phyloP scores from a whole-genome alignment of 108 stramenopile genomes.

The Pseudonitzschia pungens region DNA sequence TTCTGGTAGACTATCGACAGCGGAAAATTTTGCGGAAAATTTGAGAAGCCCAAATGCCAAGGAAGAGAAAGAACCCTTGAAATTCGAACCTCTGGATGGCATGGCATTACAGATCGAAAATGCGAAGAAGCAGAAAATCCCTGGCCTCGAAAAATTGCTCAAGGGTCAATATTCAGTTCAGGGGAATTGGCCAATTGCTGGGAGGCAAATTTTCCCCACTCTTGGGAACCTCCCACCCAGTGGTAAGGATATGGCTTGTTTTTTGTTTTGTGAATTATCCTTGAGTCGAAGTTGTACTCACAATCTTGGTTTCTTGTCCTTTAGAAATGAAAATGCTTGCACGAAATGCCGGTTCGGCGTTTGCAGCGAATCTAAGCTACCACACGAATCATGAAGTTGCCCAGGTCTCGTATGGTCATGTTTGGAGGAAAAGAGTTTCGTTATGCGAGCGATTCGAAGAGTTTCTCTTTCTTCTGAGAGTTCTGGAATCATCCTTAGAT shows the following conservation, averaged over 20 bases:
- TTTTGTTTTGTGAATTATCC: not conserved
- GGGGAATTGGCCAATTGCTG: slow-evolving; percentile 59
- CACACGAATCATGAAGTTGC: slow-evolving; percentile 76
- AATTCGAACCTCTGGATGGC: slow-evolving; percentile 5
- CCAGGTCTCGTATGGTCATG: slow-evolving; percentile 58
- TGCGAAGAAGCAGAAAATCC: slow-evolving; percentile 23
- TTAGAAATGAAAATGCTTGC: slow-evolving; percentile 52
- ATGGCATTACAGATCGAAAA: slow-evolving; percentile 18
- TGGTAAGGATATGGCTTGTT: not conserved
- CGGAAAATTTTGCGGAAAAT: not conserved
- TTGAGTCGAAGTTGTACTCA: not conserved
- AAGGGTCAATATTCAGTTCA: slow-evolving; percentile 32
- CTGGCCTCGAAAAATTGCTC: slow-evolving; percentile 44
- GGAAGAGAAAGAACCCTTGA: not conserved
- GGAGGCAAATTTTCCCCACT: slow-evolving; percentile 65
- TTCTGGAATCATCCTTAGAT: slow-evolving; percentile 62
- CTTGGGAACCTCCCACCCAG: slow-evolving; percentile 38
- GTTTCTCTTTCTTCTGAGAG: slow-evolving; percentile 47
- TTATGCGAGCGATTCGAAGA: slow-evolving; percentile 57
- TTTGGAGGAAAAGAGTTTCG: slow-evolving; percentile 70
- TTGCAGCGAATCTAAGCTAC: slow-evolving; percentile 65
- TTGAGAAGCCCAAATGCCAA: not conserved
- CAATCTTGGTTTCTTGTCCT: not conserved
- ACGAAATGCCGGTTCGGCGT: slow-evolving; percentile 56
- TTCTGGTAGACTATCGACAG: slow-evolving; percentile 24